phyloP scores from a whole-genome alignment of 768 basidiomycete species.

The Hysterangium stoloniferum region DNA sequence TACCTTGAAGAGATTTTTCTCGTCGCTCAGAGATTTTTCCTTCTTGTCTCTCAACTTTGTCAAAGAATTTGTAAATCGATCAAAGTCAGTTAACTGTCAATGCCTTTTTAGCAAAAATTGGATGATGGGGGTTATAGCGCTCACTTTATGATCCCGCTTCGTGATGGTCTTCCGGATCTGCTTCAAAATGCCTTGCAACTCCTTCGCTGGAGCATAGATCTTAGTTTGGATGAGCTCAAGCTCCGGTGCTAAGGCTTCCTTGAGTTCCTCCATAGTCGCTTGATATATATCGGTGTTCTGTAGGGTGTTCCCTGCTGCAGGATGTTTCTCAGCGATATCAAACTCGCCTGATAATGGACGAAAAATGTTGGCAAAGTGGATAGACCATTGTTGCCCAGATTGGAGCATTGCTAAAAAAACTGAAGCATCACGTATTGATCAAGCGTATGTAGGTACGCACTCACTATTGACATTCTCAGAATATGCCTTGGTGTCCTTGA shows the following conservation, averaged over 20 bases:
- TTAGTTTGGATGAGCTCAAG: conserved; percentile 89
- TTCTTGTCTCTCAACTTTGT: conserved; percentile 97
- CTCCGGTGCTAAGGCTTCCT: conserved; percentile 73
- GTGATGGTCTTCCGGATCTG: conserved; percentile 88
- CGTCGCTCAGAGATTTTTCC: conserved; percentile 91
- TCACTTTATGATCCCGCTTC: conserved; percentile 93
- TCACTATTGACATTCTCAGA: conserved; percentile 71
- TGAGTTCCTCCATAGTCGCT: conserved; percentile 74
- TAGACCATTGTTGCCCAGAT: conserved; percentile 52
- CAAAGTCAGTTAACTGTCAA: conserved; percentile 77
- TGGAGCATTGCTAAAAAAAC: conserved; percentile 52
- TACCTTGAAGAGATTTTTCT: conserved; percentile 96
- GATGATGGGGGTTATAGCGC: conserved; percentile 13
- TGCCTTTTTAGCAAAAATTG: neutral
- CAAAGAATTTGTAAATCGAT: conserved; percentile 92
- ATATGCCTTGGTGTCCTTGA: conserved; percentile 89
- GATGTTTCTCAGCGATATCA: conserved; percentile 70
- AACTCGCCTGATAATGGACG: conserved; percentile 68
- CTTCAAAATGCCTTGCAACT: conserved; percentile 82
- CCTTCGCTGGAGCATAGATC: conserved; percentile 80
- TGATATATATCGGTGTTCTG: conserved; percentile 69
- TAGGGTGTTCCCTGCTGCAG: conserved; percentile 70
- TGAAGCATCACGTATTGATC: neutral
- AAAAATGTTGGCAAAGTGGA: conserved; percentile 57
- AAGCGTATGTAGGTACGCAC: conserved; percentile 23